phyloP scores from a whole-genome alignment of 1,139 yeast genomes.

The Candida gigantensis region DNA sequence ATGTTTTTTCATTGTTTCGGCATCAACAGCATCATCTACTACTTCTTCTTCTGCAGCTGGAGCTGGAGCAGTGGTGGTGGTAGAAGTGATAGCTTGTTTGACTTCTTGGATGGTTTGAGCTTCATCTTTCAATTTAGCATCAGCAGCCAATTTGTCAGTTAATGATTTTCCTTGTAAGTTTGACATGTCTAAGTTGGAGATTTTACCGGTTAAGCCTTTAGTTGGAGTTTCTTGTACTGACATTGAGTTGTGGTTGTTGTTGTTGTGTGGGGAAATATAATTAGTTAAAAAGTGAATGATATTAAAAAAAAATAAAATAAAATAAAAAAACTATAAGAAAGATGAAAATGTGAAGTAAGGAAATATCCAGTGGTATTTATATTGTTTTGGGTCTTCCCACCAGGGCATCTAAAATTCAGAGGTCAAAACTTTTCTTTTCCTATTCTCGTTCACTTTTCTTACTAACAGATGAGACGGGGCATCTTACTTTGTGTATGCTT shows the following conservation, averaged over 20 bases:
- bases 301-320: constrained; percentile 1
- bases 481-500: no score
- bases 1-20: constrained; percentile 37
- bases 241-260: constrained; percentile 5
- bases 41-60: constrained; percentile 21
- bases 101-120: constrained; percentile 27
- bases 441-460: no score
- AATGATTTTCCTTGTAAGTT: constrained; percentile 35
- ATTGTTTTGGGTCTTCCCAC: no score
- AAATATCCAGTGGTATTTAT: constrained; percentile 5
- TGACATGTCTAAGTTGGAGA: constrained; percentile 43
- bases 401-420: no score
- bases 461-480: no score
- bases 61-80: constrained; percentile 10
- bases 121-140: constrained; percentile 44
- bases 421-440: no score
- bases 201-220: constrained; percentile 50
- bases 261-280: background rate
- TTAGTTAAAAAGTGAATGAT: constrained; percentile 1
- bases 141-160: constrained; percentile 49
- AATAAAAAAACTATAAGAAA: constrained; percentile 3
- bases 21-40: constrained; percentile 20
- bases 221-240: constrained; percentile 49
- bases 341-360: background rate
- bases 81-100: constrained; percentile 19